Base-by-base conservation (phyloP, 352 stramenopile genomes). In the Phytophthora cajani region DNA sequence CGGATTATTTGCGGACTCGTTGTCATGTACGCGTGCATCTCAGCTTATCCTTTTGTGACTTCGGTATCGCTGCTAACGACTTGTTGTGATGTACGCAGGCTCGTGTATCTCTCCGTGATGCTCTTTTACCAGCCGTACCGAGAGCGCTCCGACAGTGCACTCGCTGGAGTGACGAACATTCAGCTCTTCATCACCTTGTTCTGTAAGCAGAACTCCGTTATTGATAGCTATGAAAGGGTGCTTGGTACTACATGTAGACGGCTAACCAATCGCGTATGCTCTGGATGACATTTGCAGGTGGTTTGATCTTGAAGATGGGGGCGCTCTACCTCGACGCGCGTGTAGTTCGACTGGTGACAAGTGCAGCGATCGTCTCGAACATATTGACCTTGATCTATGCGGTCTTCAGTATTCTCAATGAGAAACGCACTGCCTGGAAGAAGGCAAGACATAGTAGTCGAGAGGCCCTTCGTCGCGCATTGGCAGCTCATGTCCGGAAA, bases 141-240 rank as follows among this genome's bases (percentile, higher is more conserved):
- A 52, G 77, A 90, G 5, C 61, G 56, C 4, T 90, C 84, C 0
- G 84, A 94, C 49, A 92, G 81, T 58, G 76, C 81, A 8, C 81
- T 94, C 14, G 79, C 86, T 14, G 75, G 82, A 8, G 64, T 90
- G 49, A 86, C 79, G 21, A 80, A 94, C 36, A 90, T 94, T 62
- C 82, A 94, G 66, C 75, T 94, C 42, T 94, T 92, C 69, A 67
- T 92, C 73, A 91, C 84, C 19, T 69, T 94, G 6, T 94, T 94
- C 40, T 91, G 86, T 93, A 73, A 54, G 81, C 78, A 27, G 46
- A 17, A 9, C 5, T 30, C 8, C 14, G 9, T n/a, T 46, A 1
- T 46, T n/a, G 17, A 46, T 46, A 10, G 14, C 38, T 17, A 46
- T 16, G 4, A 25, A 10, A 8, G 55, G 5, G 52, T 56, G 6